These are phyloP conservation scores for Alternaria consortialis DNA, from an alignment of 2,329 filamentous ascomycete species.

Conservation along the genomic window DNA sequence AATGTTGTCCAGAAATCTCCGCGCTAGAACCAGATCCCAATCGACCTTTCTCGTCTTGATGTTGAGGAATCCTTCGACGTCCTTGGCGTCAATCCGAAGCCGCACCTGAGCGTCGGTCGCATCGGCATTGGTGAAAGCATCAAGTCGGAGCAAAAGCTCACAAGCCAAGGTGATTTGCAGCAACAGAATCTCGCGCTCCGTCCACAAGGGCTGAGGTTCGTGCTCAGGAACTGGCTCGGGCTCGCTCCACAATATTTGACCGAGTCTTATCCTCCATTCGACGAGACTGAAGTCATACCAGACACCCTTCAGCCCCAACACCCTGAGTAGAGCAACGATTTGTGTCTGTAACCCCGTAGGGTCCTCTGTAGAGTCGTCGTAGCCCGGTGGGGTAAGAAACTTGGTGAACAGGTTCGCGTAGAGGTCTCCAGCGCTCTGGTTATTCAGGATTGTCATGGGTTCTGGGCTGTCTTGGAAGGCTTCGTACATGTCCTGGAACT, in stretches of 20 bases:
- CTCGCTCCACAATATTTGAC: conserved; percentile 74
- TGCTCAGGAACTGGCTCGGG: conserved; percentile 32
- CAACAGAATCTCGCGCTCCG: conserved; percentile 63
- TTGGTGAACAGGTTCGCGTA: conserved; percentile 56
- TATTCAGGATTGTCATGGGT: conserved; percentile 62
- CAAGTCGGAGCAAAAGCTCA: conserved; percentile 64
- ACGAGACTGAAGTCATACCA: conserved; percentile 80
- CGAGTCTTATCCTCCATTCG: conserved; percentile 77
- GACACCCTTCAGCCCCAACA: conserved; percentile 70
- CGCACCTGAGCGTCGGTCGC: conserved; percentile 48
- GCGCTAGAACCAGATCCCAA: conserved; percentile 65
- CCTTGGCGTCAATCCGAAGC: conserved; percentile 54
- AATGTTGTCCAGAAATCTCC: conserved; percentile 63
- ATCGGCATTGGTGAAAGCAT: conserved; percentile 54
- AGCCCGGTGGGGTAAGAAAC: conserved; percentile 53
- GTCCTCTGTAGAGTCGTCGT: conserved; percentile 58
- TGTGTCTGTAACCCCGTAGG: conserved; percentile 72
- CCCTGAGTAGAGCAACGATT: conserved; percentile 72
- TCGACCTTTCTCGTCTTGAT: conserved; percentile 62
- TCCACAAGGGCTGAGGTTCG: conserved; percentile 36
- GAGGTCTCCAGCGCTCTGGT: conserved; percentile 61
- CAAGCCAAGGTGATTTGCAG: conserved; percentile 64
- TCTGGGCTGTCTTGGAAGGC: conserved; percentile 61
- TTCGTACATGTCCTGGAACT: conserved; percentile 64
- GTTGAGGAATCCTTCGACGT: conserved; percentile 57